These are phyloP conservation scores for Arctium minus DNA, from an alignment of 129 eudicot genomes.

Conservation along the genomic window DNA sequence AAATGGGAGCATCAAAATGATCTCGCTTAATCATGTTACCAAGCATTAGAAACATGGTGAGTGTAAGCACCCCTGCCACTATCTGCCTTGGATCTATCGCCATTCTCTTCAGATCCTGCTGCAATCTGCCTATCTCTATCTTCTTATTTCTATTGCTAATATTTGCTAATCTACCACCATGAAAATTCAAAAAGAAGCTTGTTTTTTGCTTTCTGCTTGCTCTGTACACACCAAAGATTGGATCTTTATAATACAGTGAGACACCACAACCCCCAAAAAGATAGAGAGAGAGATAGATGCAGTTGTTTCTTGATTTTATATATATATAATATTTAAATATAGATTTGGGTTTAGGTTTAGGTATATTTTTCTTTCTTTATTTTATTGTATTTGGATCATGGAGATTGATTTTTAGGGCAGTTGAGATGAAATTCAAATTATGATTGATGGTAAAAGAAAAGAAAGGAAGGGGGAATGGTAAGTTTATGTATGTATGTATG, in stretches of 20 bases:
- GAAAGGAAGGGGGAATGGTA: no score
- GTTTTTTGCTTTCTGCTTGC: not conserved
- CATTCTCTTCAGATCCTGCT: slow-evolving; percentile 45
- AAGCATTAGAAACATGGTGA: slow-evolving; percentile 94
- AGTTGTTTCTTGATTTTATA: not conserved
- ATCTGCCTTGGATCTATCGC: slow-evolving; percentile 86
- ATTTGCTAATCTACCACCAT: not conserved
- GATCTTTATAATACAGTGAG: not conserved
- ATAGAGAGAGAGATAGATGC: not conserved
- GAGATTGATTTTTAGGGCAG: no score
- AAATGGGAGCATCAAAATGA: slow-evolving; percentile 59
- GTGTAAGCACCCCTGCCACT: slow-evolving; percentile 81
- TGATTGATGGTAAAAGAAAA: no score
- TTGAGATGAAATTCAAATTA: no score
- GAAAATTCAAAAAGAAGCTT: not conserved
- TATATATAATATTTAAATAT: not conserved
- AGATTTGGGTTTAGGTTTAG: not conserved
- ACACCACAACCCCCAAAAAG: not conserved
- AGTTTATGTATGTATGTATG: not conserved
- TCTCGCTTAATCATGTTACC: slow-evolving; percentile 87
- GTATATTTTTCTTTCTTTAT: not conserved
- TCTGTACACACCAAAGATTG: not conserved
- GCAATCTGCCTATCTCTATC: not conserved
- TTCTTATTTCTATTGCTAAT: not conserved
- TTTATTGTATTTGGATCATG: no score